Evolutionary conservation across 2,329 filamentous ascomycete genomes (phyloP).

Genomic region (Tolypocladium pustulatum): DNA sequence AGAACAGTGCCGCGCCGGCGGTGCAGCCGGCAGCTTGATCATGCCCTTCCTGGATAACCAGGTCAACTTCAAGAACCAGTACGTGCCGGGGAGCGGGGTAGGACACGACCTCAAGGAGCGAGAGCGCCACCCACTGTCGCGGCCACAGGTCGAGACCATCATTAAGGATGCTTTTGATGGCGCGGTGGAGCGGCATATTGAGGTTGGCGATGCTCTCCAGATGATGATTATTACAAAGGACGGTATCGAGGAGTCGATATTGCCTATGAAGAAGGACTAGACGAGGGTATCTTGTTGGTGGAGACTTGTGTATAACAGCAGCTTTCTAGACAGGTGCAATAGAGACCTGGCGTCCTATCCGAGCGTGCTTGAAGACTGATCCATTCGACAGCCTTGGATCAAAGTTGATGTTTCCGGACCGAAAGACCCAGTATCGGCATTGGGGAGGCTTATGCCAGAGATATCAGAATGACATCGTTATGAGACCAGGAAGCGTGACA

Average conservation of each 20-base stretch:
- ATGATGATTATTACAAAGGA: slow-evolving; percentile 85
- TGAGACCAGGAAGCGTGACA: not conserved
- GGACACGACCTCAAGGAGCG: slow-evolving; percentile 72
- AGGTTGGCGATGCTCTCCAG: slow-evolving; percentile 93
- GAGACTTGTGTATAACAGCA: slow-evolving; percentile 19
- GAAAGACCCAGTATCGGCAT: not conserved
- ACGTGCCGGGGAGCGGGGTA: slow-evolving; percentile 73
- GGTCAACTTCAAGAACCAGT: slow-evolving; percentile 99
- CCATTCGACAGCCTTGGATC: not conserved
- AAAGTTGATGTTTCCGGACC: not conserved
- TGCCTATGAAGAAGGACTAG: slow-evolving; percentile 85
- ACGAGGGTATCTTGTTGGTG: slow-evolving; percentile 5
- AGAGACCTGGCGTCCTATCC: not conserved
- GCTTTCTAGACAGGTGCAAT: slow-evolving; percentile 1
- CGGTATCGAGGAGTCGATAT: slow-evolving; percentile 77
- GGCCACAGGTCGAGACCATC: slow-evolving; percentile 67
- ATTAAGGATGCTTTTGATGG: slow-evolving; percentile 98
- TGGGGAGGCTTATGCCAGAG: not conserved
- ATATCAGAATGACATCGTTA: not conserved
- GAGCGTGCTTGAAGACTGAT: not conserved
- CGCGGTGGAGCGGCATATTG: slow-evolving; percentile 96
- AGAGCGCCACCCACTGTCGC: slow-evolving; percentile 58
- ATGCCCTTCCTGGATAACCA: slow-evolving; percentile 99
- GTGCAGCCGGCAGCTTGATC: slow-evolving; percentile 86
- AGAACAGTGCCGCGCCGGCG: slow-evolving; percentile 89